Base-by-base conservation (phyloP, 371 early-diverging fungal species). In the Apophysomyces trapeziformis region DNA sequence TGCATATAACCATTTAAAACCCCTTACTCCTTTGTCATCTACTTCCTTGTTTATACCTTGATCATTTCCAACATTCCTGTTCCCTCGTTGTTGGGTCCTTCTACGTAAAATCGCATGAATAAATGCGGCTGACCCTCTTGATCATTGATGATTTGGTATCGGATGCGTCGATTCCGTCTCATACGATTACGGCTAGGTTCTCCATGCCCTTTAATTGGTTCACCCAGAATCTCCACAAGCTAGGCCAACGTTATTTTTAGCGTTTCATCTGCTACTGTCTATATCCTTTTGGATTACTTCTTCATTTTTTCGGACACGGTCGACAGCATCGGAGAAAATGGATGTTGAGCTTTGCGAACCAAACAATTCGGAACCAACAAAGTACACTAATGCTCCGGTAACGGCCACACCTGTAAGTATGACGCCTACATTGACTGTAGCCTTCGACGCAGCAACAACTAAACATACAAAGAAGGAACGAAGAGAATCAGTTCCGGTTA, bases 21-120 rank as follows among this genome's bases (percentile, higher is more conserved):
- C 38, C n/a, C 38, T 14, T 56, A 36, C 12, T 21, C 37, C 7
- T 44, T n/a, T 39, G 43, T 35, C 44, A 5, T n/a, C 7, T 12
- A 16, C 18, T 32, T 26, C 26, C 61, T 18, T 5, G 32, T 7
- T 35, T 2, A 26, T 65, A 70, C 70, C 75, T 83, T 83, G 68
- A 80, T 66, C 84, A 83, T 83, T 44, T 83, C 80, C 64, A 83
- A 46, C 63, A 77, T 74, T 9, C 75, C 77, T 4, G 76, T 73
- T 18, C 84, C 84, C 47, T 77, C 75, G 44, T 70, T 76, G 43
- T 78, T 63, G 4, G 79, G 79, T 21, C 84, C 84, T 56, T 83
- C 84, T 8, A 83, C 75, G 57, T 74, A 83, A 74, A 83, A 80
- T 13, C 78, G 76, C 80, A 83, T 80, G 65, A 83, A 60, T 68